Base-by-base conservation (phyloP, 768 basidiomycete species). In the Calocera cornea region DNA sequence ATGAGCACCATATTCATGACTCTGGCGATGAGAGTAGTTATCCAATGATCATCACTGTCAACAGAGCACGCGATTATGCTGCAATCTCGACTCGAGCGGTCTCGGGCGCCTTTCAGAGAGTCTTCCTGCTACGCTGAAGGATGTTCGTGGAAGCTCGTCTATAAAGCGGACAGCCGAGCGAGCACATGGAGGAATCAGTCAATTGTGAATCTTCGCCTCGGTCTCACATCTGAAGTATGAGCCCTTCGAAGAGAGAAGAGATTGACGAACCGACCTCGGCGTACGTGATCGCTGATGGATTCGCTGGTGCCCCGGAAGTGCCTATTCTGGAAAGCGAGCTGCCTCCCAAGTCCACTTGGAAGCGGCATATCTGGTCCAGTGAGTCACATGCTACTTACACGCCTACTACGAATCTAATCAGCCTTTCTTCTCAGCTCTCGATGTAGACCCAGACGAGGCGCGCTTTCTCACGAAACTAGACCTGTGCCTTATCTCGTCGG, bases 401-500 rank as follows among this genome's bases (percentile, higher is more conserved):
- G n/a, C n/a, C n/a, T n/a, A n/a, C n/a, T n/a, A n/a, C 1, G 11
- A 47, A 47, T 41, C 11, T 40, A 44, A 41, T 22, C 22, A n/a
- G 5, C 16, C 67, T 5, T 33, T 63, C 41, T 1, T 29, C n/a
- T 22, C 12, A 68, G 69, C 71, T 1, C 36, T 72, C 17, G 72
- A 72, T 41, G 68, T 71, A 0, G 65, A 68, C 1, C 64, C 64
- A 27, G 72, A 71, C 2, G 72, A 72, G 64, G 69, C 70, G 22
- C 19, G 47, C 27, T 71, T 72, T 40, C 66, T 72, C 19, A 72
- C 70, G 22, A 72, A 71, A 38, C 68, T 72, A 27, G 72, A 72
- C 54, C 34, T 72, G n/a, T 71, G 71, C 17, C 65, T 72, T 8
- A 72, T 71, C 64, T 68, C 72, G 14, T 67, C 71, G 0, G 71